These are phyloP conservation scores for Globisporangium nodosum DNA, from an alignment of 352 stramenopile species.

Conservation along the genomic window DNA sequence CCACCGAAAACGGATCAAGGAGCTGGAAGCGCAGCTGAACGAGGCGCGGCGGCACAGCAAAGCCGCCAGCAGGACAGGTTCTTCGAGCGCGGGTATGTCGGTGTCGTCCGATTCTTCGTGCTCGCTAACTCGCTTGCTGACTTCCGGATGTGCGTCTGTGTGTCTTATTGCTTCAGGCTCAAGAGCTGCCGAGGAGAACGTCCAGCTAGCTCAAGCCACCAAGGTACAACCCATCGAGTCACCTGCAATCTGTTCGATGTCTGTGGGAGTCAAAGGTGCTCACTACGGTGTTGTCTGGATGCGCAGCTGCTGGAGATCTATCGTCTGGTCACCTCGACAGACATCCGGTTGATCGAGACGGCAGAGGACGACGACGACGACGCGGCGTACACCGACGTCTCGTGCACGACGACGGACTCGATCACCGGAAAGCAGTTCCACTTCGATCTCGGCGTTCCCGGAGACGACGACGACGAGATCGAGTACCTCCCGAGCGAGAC, in stretches of 20 bases:
- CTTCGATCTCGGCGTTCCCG: slow-evolving; percentile 71
- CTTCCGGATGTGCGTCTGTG: background rate
- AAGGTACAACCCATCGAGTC: slow-evolving; percentile 34
- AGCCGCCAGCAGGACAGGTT: slow-evolving; percentile 28
- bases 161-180: slow-evolving; percentile 14
- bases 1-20: slow-evolving; percentile 36
- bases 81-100: slow-evolving; percentile 24
- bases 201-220: slow-evolving; percentile 63
- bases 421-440: slow-evolving; percentile 59
- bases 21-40: slow-evolving; percentile 49
- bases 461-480: slow-evolving; percentile 60
- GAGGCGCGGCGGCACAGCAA: slow-evolving; percentile 41
- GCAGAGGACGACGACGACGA: slow-evolving; percentile 49
- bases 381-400: slow-evolving; percentile 53
- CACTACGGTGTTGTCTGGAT: slow-evolving; percentile 4
- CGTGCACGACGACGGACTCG: slow-evolving; percentile 62
- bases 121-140: background rate
- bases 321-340: slow-evolving; percentile 64
- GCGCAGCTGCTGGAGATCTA: slow-evolving; percentile 71
- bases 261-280: background rate
- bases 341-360: slow-evolving; percentile 69
- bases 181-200: slow-evolving; percentile 34
- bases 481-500: slow-evolving; percentile 74
- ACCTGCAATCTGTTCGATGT: background rate
- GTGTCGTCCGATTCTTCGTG: background rate